Conservation (phyloP, 2,329 filamentous ascomycete species). For the Phialocephala subalpina region DNA sequence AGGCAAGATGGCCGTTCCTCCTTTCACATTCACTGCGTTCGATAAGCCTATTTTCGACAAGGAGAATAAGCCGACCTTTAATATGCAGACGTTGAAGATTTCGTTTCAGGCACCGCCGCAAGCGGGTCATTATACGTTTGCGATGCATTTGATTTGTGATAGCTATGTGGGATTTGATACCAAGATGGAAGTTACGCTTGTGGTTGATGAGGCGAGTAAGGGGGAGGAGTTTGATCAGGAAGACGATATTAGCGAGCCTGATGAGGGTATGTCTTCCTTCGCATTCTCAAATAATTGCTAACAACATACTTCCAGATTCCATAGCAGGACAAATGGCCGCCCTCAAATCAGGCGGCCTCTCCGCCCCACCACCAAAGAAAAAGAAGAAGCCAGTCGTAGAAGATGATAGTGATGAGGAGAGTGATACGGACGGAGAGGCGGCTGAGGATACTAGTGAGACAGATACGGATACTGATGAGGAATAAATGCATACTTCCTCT, state of each 20-base stretch:
- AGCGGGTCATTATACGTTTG: slow-evolving; percentile 91
- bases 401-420: slow-evolving; percentile 79
- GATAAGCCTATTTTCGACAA: slow-evolving; percentile 87
- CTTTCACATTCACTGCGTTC: slow-evolving; percentile 93
- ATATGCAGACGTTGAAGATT: slow-evolving; percentile 95
- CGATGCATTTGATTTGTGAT: slow-evolving; percentile 93
- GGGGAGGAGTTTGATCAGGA: slow-evolving; percentile 82
- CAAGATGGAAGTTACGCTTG: slow-evolving; percentile 87
- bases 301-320: slow-evolving; percentile 66
- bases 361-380: slow-evolving; percentile 61
- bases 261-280: slow-evolving; percentile 78
- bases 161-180: slow-evolving; percentile 95
- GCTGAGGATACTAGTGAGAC: slow-evolving; percentile 70
- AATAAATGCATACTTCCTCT: slow-evolving; percentile 31
- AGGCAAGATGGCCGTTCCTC: slow-evolving; percentile 94
- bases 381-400: slow-evolving; percentile 57
- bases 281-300: slow-evolving; percentile 10
- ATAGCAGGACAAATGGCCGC: slow-evolving; percentile 91
- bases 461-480: slow-evolving; percentile 66
- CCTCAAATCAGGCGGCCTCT: slow-evolving; percentile 72
- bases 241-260: slow-evolving; percentile 96
- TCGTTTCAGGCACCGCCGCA: slow-evolving; percentile 96
- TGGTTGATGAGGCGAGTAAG: slow-evolving; percentile 89
- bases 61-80: slow-evolving; percentile 86
- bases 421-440: slow-evolving; percentile 78